These are phyloP conservation scores for Fusarium tuaranense DNA, from an alignment of 2,329 filamentous ascomycete species.

Conservation along the genomic window DNA sequence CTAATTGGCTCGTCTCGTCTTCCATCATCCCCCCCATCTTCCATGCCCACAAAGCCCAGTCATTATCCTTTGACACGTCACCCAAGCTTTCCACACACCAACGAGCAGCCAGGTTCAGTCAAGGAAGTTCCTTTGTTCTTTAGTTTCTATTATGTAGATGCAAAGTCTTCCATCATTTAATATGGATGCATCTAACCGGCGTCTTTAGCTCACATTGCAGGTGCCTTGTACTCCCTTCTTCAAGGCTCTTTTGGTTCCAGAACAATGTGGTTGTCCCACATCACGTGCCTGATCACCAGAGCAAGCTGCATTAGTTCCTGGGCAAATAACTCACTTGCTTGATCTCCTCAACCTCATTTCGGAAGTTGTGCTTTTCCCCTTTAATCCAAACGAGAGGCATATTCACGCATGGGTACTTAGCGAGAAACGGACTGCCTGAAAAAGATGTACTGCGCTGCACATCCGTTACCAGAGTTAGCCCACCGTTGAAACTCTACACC, in stretches of 20 bases:
- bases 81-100: not conserved
- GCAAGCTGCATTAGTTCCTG: not conserved
- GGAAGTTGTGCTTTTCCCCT: not conserved
- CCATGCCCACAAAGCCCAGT: not conserved
- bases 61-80: not conserved
- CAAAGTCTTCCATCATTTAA: not conserved
- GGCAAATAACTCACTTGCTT: not conserved
- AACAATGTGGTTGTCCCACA: not conserved
- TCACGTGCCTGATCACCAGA: not conserved
- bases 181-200: not conserved
- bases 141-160: not conserved
- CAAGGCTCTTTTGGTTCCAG: not conserved
- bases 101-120: not conserved
- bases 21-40: not conserved
- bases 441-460: not conserved
- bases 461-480: not conserved
- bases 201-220: not conserved
- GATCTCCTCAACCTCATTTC: not conserved
- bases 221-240: not conserved
- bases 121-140: not conserved
- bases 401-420: not conserved
- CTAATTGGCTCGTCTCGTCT: not conserved
- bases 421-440: not conserved
- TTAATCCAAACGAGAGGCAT: not conserved
- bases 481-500: not conserved